Conservation (phyloP, 2,329 filamentous ascomycete genomes). For the Colletotrichum higginsianum region DNA sequence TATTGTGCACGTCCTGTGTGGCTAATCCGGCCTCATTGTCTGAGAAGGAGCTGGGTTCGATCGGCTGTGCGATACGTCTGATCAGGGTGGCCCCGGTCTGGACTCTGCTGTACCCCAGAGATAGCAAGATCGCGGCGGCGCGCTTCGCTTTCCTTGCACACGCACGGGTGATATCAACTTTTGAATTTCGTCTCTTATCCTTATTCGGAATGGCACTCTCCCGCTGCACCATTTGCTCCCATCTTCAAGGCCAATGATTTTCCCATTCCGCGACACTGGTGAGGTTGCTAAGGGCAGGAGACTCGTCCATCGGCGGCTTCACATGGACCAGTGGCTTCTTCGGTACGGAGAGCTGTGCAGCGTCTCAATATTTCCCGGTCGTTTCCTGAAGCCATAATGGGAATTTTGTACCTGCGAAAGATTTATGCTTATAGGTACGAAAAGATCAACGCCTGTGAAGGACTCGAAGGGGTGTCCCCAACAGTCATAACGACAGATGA, state of each 20-base stretch:
- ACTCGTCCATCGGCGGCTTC: background rate
- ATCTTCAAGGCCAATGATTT: constrained; percentile 1
- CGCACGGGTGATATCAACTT: constrained; percentile 22
- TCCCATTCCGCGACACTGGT: background rate
- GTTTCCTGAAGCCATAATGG: constrained; percentile 1
- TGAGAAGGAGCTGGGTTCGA: constrained; percentile 7
- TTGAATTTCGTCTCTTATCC: constrained; percentile 18
- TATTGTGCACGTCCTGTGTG: constrained; percentile 20
- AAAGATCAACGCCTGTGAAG: no score
- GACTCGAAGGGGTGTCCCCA: no score
- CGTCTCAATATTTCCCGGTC: background rate
- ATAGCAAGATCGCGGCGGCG: background rate
- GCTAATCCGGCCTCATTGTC: background rate
- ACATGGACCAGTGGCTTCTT: background rate
- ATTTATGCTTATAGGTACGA: no score
- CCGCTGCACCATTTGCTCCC: constrained; percentile 18
- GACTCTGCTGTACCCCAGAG: background rate
- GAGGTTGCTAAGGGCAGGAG: background rate
- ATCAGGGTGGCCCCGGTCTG: background rate
- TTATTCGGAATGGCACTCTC: constrained; percentile 10
- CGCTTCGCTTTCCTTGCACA: constrained; percentile 10
- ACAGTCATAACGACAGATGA: background rate
- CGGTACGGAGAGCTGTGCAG: background rate
- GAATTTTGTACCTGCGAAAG: background rate
- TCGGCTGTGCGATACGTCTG: background rate